Conservation (phyloP, 2,329 filamentous ascomycete species). For the Cladophialophora chaetospira region DNA sequence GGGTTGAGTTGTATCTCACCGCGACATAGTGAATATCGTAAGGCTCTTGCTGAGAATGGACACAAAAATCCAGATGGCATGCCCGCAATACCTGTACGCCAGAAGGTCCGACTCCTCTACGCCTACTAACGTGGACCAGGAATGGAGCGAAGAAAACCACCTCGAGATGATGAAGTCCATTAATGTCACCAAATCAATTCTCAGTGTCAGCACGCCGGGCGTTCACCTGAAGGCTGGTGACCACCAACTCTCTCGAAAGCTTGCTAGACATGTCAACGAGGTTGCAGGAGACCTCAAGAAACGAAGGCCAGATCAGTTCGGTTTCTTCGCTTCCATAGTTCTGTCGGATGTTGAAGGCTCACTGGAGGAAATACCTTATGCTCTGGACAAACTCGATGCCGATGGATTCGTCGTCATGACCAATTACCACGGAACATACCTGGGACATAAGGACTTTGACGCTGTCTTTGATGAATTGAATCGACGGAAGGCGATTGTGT, state of each 20-base stretch:
- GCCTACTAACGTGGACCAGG: slow-evolving; percentile 31
- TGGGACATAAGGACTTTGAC: slow-evolving; percentile 51
- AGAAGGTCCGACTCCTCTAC: not conserved
- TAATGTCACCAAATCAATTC: slow-evolving; percentile 55
- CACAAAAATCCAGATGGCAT: slow-evolving; percentile 32
- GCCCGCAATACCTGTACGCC: slow-evolving; percentile 29
- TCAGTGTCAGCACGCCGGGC: slow-evolving; percentile 59
- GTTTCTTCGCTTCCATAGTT: slow-evolving; percentile 58
- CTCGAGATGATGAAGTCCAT: slow-evolving; percentile 53
- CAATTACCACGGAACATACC: slow-evolving; percentile 56
- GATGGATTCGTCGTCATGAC: slow-evolving; percentile 57
- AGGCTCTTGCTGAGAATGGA: slow-evolving; percentile 30
- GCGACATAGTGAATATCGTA: slow-evolving; percentile 25
- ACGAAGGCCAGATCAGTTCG: slow-evolving; percentile 43
- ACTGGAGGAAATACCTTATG: slow-evolving; percentile 51
- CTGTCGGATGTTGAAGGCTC: slow-evolving; percentile 53
- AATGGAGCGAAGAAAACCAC: slow-evolving; percentile 52
- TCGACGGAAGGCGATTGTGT: slow-evolving; percentile 49
- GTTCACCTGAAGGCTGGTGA: slow-evolving; percentile 50
- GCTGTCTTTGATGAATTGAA: slow-evolving; percentile 54
- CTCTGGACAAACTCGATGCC: slow-evolving; percentile 43
- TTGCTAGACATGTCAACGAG: slow-evolving; percentile 44
- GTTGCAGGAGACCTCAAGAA: slow-evolving; percentile 35
- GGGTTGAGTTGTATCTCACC: not conserved
- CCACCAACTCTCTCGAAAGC: slow-evolving; percentile 36